Base-by-base conservation (phyloP, 495 filamentous ascomycete genomes). In the Lophiotrema nucula region DNA sequence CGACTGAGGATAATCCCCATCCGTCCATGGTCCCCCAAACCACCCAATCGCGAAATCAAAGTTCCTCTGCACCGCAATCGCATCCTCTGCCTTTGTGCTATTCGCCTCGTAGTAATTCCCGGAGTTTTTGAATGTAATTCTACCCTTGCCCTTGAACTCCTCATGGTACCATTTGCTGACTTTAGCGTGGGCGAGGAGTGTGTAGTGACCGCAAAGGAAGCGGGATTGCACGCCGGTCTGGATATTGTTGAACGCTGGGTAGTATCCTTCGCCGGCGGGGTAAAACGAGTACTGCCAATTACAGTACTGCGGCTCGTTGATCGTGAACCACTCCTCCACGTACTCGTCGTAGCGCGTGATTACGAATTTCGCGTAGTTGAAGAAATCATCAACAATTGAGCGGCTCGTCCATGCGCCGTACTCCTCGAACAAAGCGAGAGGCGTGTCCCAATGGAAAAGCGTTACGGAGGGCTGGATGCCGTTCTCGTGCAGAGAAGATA, bases 361-460 rank as follows among this genome's bases (percentile, higher is more conserved):
- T 2, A 76, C 56, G 25, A 76, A 74, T 52, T 71, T 72, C 10
- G 74, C 74, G 45, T 76, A 77, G 35, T 72, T 66, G 42, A 76
- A 62, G 57, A 68, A 77, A 48, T 78, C 69, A 52, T 72, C 73
- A 2, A 78, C 65, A 35, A 77, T 72, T 41, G 70, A 66, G 3
- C 37, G 53, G 27, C 51, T 60, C 13, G 70, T 66, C 75, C 74
- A 77, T 26, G 70, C 75, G 19, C 75, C 75, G 49, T 77, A 77
- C 45, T 70, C 62, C 38, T 73, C 72, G 49, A 75, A 74, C 25
- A 77, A 56, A 15, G 67, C 66, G n/a, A 77, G 64, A 4, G 75
- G 75, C 16, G 74, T 71, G 59, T 77, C 75, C 75, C 75, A 77
- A 61, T 77, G 75, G 52, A 74, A 77, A 23, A 77, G 69, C 43